These are phyloP conservation scores for Ceratocystis variospora DNA, from an alignment of 2,329 filamentous ascomycete genomes.

Conservation along the genomic window DNA sequence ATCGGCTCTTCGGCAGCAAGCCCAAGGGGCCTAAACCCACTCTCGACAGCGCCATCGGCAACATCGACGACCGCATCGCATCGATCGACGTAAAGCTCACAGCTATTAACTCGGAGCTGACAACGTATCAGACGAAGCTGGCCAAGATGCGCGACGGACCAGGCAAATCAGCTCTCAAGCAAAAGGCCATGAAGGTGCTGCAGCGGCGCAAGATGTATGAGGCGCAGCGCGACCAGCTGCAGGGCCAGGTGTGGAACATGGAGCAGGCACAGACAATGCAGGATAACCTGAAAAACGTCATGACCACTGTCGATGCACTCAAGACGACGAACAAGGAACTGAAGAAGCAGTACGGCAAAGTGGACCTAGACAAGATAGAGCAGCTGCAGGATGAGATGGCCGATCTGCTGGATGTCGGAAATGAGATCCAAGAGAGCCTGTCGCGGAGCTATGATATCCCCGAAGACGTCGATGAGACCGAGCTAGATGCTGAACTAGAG, in stretches of 20 bases:
- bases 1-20: constrained; percentile 86
- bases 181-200: constrained; percentile 87
- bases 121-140: constrained; percentile 75
- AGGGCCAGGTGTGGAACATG: constrained; percentile 97
- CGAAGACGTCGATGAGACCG: constrained; percentile 91
- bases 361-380: constrained; percentile 96
- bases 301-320: constrained; percentile 96
- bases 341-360: constrained; percentile 87
- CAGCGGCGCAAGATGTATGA: constrained; percentile 93
- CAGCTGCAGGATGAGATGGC: constrained; percentile 98
- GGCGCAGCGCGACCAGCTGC: constrained; percentile 80
- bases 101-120: constrained; percentile 78
- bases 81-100: constrained; percentile 90
- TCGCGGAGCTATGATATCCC: constrained; percentile 85
- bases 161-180: constrained; percentile 80
- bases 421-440: constrained; percentile 94
- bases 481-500: constrained; percentile 92
- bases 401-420: constrained; percentile 90
- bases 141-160: constrained; percentile 90
- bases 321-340: constrained; percentile 92
- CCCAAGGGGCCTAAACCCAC: constrained; percentile 79
- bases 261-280: constrained; percentile 97
- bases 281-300: constrained; percentile 95
- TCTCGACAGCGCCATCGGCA: constrained; percentile 67
- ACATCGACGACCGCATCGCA: constrained; percentile 72